A percentile compares a stretch with the other conserved stretches of the same genome.
Evolutionary conservation across 164 flowering plant genomes (phyloP).

Genomic region (Saururus chinensis): DNA sequence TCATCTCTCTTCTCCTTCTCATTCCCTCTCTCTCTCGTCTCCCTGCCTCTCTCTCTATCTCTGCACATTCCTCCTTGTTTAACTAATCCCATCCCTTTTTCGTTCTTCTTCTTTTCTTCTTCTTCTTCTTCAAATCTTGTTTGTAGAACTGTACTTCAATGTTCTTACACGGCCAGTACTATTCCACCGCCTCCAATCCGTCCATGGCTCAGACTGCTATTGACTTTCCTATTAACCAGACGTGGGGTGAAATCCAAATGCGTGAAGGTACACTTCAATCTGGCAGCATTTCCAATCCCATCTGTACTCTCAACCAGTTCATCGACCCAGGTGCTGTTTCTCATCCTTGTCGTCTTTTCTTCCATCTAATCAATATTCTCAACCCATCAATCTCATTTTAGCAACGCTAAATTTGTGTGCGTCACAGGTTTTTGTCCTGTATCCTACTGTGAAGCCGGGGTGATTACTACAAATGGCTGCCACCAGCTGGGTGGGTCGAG

Average conservation of each 20-base stretch:
- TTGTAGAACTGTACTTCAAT: background rate
- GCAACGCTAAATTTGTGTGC: too few species aligned
- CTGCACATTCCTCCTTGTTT: slow-evolving; percentile 1
- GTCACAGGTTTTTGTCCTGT: too few species aligned
- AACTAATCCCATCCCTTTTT: background rate
- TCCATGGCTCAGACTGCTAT: slow-evolving; percentile 8
- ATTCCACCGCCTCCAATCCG: background rate
- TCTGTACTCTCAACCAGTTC: too few species aligned
- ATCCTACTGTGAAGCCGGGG: too few species aligned
- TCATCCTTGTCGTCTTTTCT: background rate
- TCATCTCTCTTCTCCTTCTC: background rate
- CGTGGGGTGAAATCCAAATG: background rate
- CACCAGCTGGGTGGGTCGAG: background rate
- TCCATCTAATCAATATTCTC: too few species aligned
- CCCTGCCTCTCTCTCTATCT: background rate
- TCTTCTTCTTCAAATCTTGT: background rate
- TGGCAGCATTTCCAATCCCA: background rate
- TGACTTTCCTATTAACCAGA: background rate
- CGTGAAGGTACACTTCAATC: background rate
- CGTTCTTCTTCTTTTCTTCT: background rate
- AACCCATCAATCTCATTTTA: too few species aligned
- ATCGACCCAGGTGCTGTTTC: slow-evolving; percentile 5
- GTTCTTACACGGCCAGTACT: slow-evolving; percentile 1
- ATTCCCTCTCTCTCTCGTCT: background rate
- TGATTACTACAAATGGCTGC: too few species aligned